Percentiles rank a stretch among this genome's conserved stretches.
Conservation (phyloP, 2,329 filamentous ascomycete species). For the Trichoderma aggressivum region DNA sequence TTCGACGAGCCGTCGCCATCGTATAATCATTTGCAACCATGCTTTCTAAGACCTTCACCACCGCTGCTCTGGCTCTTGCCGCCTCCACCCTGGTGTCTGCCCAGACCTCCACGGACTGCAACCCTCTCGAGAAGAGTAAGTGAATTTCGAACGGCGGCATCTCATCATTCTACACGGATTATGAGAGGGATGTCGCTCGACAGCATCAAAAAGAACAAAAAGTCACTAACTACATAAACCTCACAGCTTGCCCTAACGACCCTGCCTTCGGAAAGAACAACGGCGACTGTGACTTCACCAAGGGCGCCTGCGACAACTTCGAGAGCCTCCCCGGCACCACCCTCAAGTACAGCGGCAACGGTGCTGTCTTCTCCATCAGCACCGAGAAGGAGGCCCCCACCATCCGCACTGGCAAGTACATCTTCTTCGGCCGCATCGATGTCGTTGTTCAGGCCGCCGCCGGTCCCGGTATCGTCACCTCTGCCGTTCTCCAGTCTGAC, state of each 20-base stretch:
- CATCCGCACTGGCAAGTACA: constrained; percentile 77
- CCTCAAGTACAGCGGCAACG: constrained; percentile 46
- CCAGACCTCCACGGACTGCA: constrained; percentile 56
- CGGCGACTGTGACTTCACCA: constrained; percentile 68
- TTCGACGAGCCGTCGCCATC: neutral
- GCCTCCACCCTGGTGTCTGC: constrained; percentile 49
- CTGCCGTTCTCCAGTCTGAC: constrained; percentile 84
- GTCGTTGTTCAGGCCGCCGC: constrained; percentile 74
- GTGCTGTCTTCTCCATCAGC: constrained; percentile 64
- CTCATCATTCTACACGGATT: neutral
- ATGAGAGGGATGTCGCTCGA: neutral
- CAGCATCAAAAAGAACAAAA: neutral
- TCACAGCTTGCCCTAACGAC: constrained; percentile 65
- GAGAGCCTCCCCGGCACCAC: constrained; percentile 44
- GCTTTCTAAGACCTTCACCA: constrained; percentile 45
- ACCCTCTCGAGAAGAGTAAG: constrained; percentile 52
- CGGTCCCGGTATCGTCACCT: constrained; percentile 84
- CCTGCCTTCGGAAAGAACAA: constrained; percentile 66
- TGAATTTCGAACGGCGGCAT: neutral
- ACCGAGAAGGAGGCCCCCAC: constrained; percentile 64
- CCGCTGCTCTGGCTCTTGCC: constrained; percentile 47
- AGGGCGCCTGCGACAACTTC: constrained; percentile 62
- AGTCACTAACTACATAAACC: neutral
- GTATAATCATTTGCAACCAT: constrained; percentile 26
- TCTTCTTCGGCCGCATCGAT: constrained; percentile 92